Evolutionary conservation across 176 grass and related monocot species (phyloP), one percentile per base, ranked within the genome.

Genomic region (Typha latifolia): DNA sequence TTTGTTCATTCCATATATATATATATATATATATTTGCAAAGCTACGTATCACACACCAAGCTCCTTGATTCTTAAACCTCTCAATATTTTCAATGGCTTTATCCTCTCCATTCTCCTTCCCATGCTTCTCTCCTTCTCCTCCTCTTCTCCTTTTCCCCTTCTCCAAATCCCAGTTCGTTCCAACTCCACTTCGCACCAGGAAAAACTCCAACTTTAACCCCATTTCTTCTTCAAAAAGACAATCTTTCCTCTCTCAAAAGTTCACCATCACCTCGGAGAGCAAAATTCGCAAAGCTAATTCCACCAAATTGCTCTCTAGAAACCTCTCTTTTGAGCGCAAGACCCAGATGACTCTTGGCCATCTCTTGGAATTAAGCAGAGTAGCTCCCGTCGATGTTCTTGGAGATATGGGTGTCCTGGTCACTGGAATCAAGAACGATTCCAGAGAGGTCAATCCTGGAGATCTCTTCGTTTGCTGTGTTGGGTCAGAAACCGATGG

Each of bases 381-480:
- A 48, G 32, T 67, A 13, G 51, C 65, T 49, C 73, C 73, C 0
- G 22, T 76, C 32, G 67, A 64, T 0, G 50, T 76, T 19, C 53
- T 67, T 10, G 73, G 73, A 23, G 73, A 76, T 76, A 26, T 67
- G 64, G 63, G 59, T 12, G 64, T 76, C 12, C 47, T 14, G 14
- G 59, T 76, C 18, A 67, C 64, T n/a, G 73, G 73, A 24, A 61
- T 76, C 20, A 63, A 67, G 27, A 63, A 76, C 20, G 64, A 76
- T 67, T 59, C 73, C 4, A 61, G 51, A 63, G 73, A 76, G 32
- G 64, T 67, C 49, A 67, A 32, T 27, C 49, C 62, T 4, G 73
- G 73, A 1, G 73, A 76, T 48, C 73, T 76, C 31, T 76, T 76
- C 32, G 63, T 76, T 12, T 76, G 73, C 64, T 61, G 73, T 20